Base-by-base conservation (phyloP, 805 yeast species). In the Yarrowia osloensis region DNA sequence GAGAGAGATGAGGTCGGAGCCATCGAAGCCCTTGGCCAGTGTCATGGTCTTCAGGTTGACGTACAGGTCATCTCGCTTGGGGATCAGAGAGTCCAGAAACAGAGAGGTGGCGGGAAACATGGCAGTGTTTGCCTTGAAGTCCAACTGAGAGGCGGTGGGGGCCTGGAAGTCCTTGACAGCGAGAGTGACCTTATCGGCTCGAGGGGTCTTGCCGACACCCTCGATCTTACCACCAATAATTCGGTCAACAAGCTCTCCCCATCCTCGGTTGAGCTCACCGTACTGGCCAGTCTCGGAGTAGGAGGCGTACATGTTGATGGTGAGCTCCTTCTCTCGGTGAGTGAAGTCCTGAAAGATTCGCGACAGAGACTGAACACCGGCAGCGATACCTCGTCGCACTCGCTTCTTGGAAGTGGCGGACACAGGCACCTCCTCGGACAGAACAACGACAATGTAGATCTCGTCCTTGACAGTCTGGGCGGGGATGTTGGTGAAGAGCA, bases 201-300 rank as follows among this genome's bases (percentile, higher is more conserved):
- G 82, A 29, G 94, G 92, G 69, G 90, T 89, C 31, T 89, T 83
- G 4, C 93, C 94, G 66, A 90, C 85, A 39, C 68, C 65, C 21
- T 42, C 54, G 26, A 82, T 84, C 0, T 93, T 85, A 28, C 96
- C 95, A 17, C 84, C 75, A 70, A 91, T 87, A 69, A 91, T 89
- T 72, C 96, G 81, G 72, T 90, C 91, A 24, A 89, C 84, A 62
- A 90, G 78, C 69, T 88, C 93, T 78, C 97, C 97, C 97, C 97
- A 91, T 61, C 97, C 97, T 68, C 85, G 83, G 74, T 86, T 88
- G 68, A 74, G 67, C 73, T 78, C 80, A 69, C 73, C 69, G 71
- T 82, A 77, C 68, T 74, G 78, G 69, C 79, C 79, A 31, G 77
- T 78, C 68, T 81, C 81, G 71, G 86, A 82, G 71, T 82, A 87